A percentile compares a stretch with the other conserved stretches of the same genome.
Evolutionary conservation across 2,329 filamentous ascomycete species (phyloP).

Genomic region (Trichophyton mentagrophytes): DNA sequence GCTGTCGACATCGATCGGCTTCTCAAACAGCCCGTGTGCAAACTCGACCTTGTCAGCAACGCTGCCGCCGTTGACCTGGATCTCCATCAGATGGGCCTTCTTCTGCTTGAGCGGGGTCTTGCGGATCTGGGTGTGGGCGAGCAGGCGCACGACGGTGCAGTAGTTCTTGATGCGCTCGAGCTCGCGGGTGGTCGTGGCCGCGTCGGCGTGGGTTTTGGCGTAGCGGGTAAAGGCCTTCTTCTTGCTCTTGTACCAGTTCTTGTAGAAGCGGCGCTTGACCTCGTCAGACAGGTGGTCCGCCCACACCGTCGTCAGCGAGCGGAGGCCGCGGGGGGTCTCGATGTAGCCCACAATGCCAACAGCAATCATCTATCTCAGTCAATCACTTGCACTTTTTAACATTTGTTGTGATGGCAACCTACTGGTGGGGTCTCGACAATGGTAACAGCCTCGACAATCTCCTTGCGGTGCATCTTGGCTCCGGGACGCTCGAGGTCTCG

Average conservation of each 20-base stretch:
- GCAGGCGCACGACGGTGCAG: conserved; percentile 97
- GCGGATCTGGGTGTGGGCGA: conserved; percentile 98
- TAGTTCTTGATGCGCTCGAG: conserved; percentile 99
- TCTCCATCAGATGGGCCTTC: conserved; percentile 99
- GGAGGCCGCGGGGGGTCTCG: conserved; percentile 97
- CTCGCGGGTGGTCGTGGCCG: conserved; percentile 84
- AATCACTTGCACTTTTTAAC: not conserved
- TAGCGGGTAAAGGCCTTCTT: conserved; percentile 99
- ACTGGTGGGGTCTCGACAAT: conserved; percentile 91
- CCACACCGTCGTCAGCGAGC: conserved; percentile 98
- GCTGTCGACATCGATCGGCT: conserved; percentile 82
- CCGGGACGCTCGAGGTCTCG: conserved; percentile 97
- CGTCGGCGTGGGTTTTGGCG: conserved; percentile 99
- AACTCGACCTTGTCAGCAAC: conserved; percentile 95
- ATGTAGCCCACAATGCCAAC: conserved; percentile 99
- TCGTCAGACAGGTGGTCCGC: conserved; percentile 98
- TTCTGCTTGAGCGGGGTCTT: conserved; percentile 99
- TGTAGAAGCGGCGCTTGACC: conserved; percentile 99
- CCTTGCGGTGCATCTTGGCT: conserved; percentile 99
- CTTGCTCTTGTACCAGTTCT: conserved; percentile 99
- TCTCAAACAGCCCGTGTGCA: conserved; percentile 94
- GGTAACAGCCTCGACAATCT: conserved; percentile 79
- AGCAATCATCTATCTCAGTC: conserved; percentile 72
- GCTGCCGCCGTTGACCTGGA: conserved; percentile 97
- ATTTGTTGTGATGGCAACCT: conserved; percentile 32